These are phyloP conservation scores for Exsudoporus floridanus DNA, from an alignment of 1,284 basidiomycete species.

Conservation along the genomic window DNA sequence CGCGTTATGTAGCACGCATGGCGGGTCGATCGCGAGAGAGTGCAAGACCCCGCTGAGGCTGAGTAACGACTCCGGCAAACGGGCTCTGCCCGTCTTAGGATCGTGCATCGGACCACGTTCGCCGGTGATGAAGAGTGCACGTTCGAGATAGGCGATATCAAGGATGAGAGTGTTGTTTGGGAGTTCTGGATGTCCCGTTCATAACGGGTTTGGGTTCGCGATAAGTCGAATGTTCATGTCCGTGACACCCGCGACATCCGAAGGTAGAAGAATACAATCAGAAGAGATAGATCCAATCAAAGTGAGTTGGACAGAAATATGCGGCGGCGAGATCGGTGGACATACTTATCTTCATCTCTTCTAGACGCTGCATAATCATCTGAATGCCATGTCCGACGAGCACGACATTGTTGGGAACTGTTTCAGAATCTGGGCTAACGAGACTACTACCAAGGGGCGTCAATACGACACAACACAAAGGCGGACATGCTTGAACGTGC, in stretches of 20 bases:
- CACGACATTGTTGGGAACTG: constrained; percentile 67
- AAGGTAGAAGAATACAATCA: background rate
- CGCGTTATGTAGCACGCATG: constrained; percentile 58
- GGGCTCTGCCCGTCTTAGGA: constrained; percentile 50
- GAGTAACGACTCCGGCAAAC: constrained; percentile 48
- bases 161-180: constrained; percentile 73
- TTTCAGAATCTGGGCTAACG: constrained; percentile 77
- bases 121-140: constrained; percentile 55
- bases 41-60: constrained; percentile 55
- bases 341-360: constrained; percentile 77
- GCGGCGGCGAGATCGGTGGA: constrained; percentile 6
- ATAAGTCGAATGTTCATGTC: too few relatives aligned
- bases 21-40: constrained; percentile 44
- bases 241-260: background rate
- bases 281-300: background rate
- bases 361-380: constrained; percentile 56
- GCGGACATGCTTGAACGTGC: background rate
- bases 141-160: constrained; percentile 65
- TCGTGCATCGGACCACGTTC: constrained; percentile 60
- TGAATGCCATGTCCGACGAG: constrained; percentile 69
- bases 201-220: background rate
- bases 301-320: constrained; percentile 19
- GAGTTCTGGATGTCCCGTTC: constrained; percentile 46
- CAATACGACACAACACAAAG: constrained; percentile 3
- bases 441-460: constrained; percentile 52